Evolutionary conservation across 805 yeast species (phyloP).

Genomic region (Ogataea methylovora): DNA sequence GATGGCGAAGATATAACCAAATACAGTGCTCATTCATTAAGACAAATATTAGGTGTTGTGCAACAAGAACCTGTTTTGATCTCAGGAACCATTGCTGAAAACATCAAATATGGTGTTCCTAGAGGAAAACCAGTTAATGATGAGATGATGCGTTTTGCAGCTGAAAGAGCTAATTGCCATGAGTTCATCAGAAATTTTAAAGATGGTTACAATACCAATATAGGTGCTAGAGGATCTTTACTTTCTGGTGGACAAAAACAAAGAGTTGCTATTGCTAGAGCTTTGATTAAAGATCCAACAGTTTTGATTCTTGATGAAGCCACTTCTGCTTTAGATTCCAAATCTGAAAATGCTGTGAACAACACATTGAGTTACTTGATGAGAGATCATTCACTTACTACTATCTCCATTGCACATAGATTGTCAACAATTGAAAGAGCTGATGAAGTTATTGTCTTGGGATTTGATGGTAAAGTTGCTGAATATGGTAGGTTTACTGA

Average conservation of each 20-base stretch:
- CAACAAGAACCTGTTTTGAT: constrained; percentile 89
- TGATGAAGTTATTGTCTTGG: constrained; percentile 74
- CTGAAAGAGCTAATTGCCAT: constrained; percentile 65
- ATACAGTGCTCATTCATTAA: constrained; percentile 68
- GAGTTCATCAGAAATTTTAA: constrained; percentile 71
- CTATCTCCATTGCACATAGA: constrained; percentile 88
- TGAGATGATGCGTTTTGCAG: constrained; percentile 57
- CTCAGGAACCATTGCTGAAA: constrained; percentile 83
- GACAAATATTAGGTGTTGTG: constrained; percentile 77
- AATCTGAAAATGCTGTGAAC: constrained; percentile 80
- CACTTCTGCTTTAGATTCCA: constrained; percentile 87
- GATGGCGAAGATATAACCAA: constrained; percentile 60
- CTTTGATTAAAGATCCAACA: constrained; percentile 58
- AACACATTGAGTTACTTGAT: constrained; percentile 55
- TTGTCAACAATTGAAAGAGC: constrained; percentile 81
- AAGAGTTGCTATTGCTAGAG: constrained; percentile 70
- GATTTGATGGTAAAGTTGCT: constrained; percentile 66
- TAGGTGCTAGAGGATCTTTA: constrained; percentile 70
- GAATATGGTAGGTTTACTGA: constrained; percentile 67
- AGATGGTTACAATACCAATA: constrained; percentile 69
- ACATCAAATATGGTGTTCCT: constrained; percentile 65
- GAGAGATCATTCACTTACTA: constrained; percentile 54
- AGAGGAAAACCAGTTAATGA: constrained; percentile 43
- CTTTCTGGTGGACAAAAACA: constrained; percentile 75
- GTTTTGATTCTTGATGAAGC: constrained; percentile 70